phyloP scores from a whole-genome alignment of 208 protist genomes.

The Leishmania amazonensis region DNA sequence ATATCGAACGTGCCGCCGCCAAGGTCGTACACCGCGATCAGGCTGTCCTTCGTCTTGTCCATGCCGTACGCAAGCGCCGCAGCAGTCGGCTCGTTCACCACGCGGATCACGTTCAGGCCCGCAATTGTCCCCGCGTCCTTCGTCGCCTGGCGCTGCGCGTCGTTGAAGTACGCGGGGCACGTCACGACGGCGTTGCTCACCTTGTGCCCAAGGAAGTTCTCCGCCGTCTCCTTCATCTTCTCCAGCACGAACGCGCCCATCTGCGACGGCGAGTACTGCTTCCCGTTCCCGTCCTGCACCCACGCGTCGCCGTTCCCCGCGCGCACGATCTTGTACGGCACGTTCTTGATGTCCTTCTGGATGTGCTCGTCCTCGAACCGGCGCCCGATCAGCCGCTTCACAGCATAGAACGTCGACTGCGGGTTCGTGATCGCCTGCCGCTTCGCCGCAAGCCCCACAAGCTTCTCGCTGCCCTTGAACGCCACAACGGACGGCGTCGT shows the following conservation, averaged over 20 bases:
- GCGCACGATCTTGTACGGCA: constrained; percentile 86
- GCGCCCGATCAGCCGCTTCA: constrained; percentile 92
- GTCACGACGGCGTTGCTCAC: constrained; percentile 97
- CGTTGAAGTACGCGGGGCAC: constrained; percentile 99
- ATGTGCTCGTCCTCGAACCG: constrained; percentile 92
- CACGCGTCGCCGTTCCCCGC: constrained; percentile 85
- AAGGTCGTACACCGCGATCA: constrained; percentile 98
- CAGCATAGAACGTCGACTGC: constrained; percentile 89
- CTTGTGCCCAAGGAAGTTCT: constrained; percentile 92
- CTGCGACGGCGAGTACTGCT: constrained; percentile 70
- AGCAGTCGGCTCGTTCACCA: constrained; percentile 99
- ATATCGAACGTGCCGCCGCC: constrained; percentile 99
- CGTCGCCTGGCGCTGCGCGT: constrained; percentile 99
- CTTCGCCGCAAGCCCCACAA: constrained; percentile 90
- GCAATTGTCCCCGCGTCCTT: constrained; percentile 99
- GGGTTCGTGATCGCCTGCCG: constrained; percentile 91
- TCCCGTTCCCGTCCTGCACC: constrained; percentile 70
- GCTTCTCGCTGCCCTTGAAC: constrained; percentile 93
- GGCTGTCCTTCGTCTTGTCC: constrained; percentile 86
- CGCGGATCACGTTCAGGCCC: constrained; percentile 97
- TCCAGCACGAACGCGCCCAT: constrained; percentile 85
- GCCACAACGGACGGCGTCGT: constrained; percentile 97
- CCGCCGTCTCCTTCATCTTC: constrained; percentile 94
- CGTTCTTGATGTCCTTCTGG: constrained; percentile 96
- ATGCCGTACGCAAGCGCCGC: constrained; percentile 99